Evolutionary conservation across 2,329 filamentous ascomycete species (phyloP).

Genomic region (Fusarium sulawesiense): DNA sequence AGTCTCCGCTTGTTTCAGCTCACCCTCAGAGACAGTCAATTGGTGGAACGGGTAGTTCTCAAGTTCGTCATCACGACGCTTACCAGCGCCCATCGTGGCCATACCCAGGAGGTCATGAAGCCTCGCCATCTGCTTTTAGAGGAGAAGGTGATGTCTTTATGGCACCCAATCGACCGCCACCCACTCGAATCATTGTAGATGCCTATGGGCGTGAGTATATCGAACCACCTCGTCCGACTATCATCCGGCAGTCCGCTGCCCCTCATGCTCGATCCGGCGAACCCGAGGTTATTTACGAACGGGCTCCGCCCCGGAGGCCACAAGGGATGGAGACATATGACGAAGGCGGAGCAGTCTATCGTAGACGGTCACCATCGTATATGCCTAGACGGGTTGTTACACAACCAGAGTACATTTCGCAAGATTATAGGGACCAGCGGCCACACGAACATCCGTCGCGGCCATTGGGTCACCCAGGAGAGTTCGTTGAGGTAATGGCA

Average conservation of each 20-base stretch:
- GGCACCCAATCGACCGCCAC: slow-evolving; percentile 62
- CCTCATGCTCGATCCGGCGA: slow-evolving; percentile 60
- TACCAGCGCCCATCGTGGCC: slow-evolving; percentile 57
- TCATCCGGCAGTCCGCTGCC: slow-evolving; percentile 64
- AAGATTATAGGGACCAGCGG: slow-evolving; percentile 65
- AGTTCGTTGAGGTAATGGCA: slow-evolving; percentile 62
- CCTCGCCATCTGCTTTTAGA: slow-evolving; percentile 60
- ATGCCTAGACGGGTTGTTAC: slow-evolving; percentile 69
- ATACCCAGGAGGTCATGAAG: slow-evolving; percentile 58
- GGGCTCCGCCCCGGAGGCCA: slow-evolving; percentile 64
- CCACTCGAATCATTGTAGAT: slow-evolving; percentile 80
- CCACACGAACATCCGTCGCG: slow-evolving; percentile 69
- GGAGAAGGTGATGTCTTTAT: slow-evolving; percentile 64
- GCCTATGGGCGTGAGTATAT: slow-evolving; percentile 84
- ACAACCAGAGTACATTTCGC: slow-evolving; percentile 68
- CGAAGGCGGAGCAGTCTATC: slow-evolving; percentile 63
- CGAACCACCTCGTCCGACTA: slow-evolving; percentile 61
- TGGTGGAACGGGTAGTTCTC: slow-evolving; percentile 48
- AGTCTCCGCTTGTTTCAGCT: slow-evolving; percentile 53
- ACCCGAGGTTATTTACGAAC: slow-evolving; percentile 73
- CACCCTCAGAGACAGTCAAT: slow-evolving; percentile 46
- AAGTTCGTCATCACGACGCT: slow-evolving; percentile 55
- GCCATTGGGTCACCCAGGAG: slow-evolving; percentile 56
- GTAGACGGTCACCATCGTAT: slow-evolving; percentile 62
- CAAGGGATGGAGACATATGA: slow-evolving; percentile 59